phyloP scores from a whole-genome alignment of 164 flowering plant species.

The Magnolia officinalis region DNA sequence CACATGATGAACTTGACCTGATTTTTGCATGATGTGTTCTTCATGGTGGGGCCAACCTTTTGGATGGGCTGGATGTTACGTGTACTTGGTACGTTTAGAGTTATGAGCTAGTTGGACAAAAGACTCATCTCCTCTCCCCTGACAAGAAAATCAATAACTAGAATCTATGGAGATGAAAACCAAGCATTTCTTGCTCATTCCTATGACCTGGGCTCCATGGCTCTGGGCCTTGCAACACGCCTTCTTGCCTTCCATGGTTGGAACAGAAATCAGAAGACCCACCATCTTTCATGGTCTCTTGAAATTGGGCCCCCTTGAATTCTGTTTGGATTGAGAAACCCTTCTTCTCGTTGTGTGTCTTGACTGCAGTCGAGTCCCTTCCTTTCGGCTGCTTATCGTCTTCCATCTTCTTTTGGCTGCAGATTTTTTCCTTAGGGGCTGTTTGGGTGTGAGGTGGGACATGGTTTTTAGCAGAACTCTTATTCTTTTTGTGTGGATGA shows the following conservation, averaged over 20 bases:
- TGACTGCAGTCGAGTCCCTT: not conserved
- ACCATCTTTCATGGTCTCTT: not conserved
- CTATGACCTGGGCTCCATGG: conserved; percentile 12
- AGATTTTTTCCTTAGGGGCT: no score
- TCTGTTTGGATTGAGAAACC: not conserved
- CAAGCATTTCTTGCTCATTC: conserved; percentile 10
- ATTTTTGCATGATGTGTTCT: no score
- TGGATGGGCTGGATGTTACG: no score
- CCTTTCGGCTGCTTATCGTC: not conserved
- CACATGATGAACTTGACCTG: no score
- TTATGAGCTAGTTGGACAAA: no score
- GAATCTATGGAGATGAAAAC: conserved; percentile 6
- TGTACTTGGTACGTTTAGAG: no score
- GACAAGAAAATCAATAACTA: not conserved
- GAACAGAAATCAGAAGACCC: not conserved
- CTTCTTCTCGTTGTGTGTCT: not conserved
- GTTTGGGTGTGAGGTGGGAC: no score
- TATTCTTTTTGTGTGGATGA: no score
- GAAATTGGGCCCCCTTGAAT: not conserved
- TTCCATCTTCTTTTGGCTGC: conserved; percentile 1
- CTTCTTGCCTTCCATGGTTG: not conserved
- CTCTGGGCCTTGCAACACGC: not conserved
- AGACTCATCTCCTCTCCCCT: no score
- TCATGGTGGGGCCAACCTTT: no score
- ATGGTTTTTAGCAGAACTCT: no score